phyloP scores from a whole-genome alignment of 345 rosid species.

The Rhodomyrtus tomentosa region DNA sequence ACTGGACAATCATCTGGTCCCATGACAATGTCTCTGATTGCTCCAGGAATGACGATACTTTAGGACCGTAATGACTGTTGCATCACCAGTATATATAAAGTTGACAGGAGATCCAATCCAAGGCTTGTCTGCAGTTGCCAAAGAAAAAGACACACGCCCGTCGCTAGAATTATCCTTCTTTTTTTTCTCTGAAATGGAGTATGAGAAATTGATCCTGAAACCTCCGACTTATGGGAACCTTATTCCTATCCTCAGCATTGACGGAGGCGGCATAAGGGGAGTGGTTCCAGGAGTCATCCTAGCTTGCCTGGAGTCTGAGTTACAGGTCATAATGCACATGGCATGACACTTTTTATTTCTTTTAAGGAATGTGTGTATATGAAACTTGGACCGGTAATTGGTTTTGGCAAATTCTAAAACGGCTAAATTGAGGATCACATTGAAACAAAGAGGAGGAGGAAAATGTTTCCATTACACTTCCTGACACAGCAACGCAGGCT shows the following conservation, averaged over 20 bases:
- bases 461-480: not conserved
- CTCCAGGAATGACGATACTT: not conserved
- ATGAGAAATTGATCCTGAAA: not conserved
- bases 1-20: not conserved
- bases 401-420: not conserved
- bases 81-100: not conserved
- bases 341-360: not conserved
- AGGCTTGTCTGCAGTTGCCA: not conserved
- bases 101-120: not conserved
- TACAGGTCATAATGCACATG: constrained; percentile 36
- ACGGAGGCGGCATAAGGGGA: constrained; percentile 70
- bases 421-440: not conserved
- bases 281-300: constrained; percentile 58
- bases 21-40: not conserved
- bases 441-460: not conserved
- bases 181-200: not conserved
- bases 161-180: not conserved
- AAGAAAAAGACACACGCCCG: too few species aligned
- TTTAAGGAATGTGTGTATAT: not conserved
- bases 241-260: constrained; percentile 52
- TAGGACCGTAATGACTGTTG: not conserved
- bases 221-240: constrained; percentile 45
- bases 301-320: constrained; percentile 50
- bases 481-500: not conserved
- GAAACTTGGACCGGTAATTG: not conserved